Percentiles rank a stretch among this genome's conserved stretches.
These are phyloP conservation scores for Alliaria petiolata DNA, from an alignment of 345 rosid genomes.

Conservation along the genomic window DNA sequence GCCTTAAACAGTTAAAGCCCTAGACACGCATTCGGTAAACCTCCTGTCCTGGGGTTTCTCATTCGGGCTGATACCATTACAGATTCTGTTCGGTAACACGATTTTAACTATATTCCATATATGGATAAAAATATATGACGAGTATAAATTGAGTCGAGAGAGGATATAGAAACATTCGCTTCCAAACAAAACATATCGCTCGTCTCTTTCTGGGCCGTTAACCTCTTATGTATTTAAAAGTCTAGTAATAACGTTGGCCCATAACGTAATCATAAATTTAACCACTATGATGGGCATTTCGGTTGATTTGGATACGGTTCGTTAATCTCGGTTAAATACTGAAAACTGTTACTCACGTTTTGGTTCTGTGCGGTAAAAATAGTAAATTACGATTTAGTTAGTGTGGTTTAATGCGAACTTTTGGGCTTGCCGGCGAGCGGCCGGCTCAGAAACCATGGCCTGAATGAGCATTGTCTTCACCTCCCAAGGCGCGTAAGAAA, in stretches of 20 bases:
- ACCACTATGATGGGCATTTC: too few species aligned
- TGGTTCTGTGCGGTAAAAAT: too few species aligned
- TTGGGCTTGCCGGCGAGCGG: slow-evolving; percentile 54
- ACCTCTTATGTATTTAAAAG: neutral
- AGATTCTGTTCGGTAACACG: neutral
- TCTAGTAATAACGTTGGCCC: neutral
- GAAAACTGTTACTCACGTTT: too few species aligned
- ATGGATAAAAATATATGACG: neutral
- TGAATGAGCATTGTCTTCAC: slow-evolving; percentile 75
- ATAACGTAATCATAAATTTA: neutral
- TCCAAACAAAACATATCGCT: neutral
- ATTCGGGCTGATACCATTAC: neutral
- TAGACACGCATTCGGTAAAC: neutral
- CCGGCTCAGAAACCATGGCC: slow-evolving; percentile 57
- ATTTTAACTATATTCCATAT: neutral
- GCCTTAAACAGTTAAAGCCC: slow-evolving; percentile 11
- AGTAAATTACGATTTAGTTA: too few species aligned
- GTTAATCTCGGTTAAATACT: too few species aligned
- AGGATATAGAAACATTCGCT: neutral
- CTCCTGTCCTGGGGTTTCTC: slow-evolving; percentile 17
- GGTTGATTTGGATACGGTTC: too few species aligned
- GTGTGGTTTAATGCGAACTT: slow-evolving; percentile 21
- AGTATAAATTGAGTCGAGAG: neutral
- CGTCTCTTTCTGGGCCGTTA: neutral
- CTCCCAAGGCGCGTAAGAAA: slow-evolving; percentile 65